phyloP scores from a whole-genome alignment of 78 protist species.

The Capsaspora owczarzaki region DNA sequence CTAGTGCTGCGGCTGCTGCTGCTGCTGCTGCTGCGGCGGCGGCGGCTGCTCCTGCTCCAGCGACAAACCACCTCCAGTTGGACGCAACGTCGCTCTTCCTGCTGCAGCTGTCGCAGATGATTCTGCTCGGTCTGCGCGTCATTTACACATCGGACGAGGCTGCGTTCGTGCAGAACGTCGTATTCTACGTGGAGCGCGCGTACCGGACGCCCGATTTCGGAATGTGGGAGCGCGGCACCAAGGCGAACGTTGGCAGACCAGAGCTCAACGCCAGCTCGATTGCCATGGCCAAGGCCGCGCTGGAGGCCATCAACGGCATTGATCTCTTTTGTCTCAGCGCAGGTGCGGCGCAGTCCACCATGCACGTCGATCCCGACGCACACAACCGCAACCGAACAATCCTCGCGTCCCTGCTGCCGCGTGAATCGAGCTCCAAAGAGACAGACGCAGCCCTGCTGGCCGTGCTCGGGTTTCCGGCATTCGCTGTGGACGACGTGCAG shows the following conservation, averaged over 20 bases:
- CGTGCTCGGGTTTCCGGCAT: conserved; percentile 15
- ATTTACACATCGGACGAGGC: neutral
- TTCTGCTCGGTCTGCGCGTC: neutral
- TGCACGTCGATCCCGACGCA: conserved; percentile 29
- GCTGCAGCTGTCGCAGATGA: conserved; percentile 22
- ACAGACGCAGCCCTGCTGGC: conserved; percentile 17
- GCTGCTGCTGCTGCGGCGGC: too few relatives aligned
- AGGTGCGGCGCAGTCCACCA: neutral
- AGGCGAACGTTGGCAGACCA: neutral
- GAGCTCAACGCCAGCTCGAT: conserved; percentile 22
- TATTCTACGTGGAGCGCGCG: conserved; percentile 23
- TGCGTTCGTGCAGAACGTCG: conserved; percentile 18
- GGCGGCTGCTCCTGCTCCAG: too few relatives aligned
- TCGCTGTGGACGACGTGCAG: neutral
- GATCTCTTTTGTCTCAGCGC: conserved; percentile 7
- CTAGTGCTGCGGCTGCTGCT: neutral
- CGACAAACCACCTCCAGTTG: conserved; percentile 26
- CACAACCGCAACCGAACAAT: conserved; percentile 19
- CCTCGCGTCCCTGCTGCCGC: conserved; percentile 11
- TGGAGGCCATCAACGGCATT: conserved; percentile 22
- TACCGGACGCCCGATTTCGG: conserved; percentile 34
- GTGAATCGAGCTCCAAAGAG: conserved; percentile 11
- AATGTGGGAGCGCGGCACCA: conserved; percentile 17
- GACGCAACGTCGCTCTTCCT: conserved; percentile 31
- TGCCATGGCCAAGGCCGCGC: conserved; percentile 37